These are phyloP conservation scores for Heterobasidion occidentale DNA, from an alignment of 1,284 basidiomycete genomes.

Conservation along the genomic window DNA sequence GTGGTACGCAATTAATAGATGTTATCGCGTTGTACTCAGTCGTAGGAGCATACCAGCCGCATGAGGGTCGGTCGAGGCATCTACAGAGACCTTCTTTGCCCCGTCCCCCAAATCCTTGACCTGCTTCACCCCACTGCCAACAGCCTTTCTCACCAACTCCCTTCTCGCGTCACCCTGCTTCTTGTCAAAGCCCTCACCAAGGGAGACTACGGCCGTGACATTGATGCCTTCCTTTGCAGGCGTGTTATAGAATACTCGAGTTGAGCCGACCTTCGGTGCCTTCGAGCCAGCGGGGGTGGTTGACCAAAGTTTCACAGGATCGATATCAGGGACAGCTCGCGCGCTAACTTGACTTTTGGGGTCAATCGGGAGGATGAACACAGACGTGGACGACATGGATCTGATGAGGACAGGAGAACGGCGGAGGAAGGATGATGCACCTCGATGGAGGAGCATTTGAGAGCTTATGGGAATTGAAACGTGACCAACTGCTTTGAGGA, in stretches of 20 bases:
- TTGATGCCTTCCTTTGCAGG: constrained; percentile 24
- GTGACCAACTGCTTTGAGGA: not conserved
- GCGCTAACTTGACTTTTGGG: constrained; percentile 23
- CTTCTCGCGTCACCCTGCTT: constrained; percentile 44
- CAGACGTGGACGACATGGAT: constrained; percentile 26
- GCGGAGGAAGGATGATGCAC: constrained; percentile 4
- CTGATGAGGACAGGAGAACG: constrained; percentile 8
- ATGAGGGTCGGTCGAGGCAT: constrained; percentile 62
- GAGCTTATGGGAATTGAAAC: not conserved
- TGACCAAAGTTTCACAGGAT: constrained; percentile 36
- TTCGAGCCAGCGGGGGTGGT: constrained; percentile 27
- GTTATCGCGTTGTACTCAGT: not conserved
- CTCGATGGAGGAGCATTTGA: not conserved
- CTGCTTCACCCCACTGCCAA: constrained; percentile 61
- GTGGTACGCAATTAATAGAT: constrained; percentile 1
- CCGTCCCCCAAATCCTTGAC: constrained; percentile 50
- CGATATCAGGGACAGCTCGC: constrained; percentile 16
- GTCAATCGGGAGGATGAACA: constrained; percentile 36
- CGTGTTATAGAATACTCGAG: constrained; percentile 56
- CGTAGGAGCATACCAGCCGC: constrained; percentile 48
- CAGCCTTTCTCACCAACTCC: constrained; percentile 58
- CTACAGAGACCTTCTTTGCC: constrained; percentile 49
- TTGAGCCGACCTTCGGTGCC: constrained; percentile 52
- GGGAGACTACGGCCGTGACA: constrained; percentile 49
- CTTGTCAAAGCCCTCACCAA: constrained; percentile 50